phyloP scores from a whole-genome alignment of 345 rosid species.

The Lumnitzera littorea region DNA sequence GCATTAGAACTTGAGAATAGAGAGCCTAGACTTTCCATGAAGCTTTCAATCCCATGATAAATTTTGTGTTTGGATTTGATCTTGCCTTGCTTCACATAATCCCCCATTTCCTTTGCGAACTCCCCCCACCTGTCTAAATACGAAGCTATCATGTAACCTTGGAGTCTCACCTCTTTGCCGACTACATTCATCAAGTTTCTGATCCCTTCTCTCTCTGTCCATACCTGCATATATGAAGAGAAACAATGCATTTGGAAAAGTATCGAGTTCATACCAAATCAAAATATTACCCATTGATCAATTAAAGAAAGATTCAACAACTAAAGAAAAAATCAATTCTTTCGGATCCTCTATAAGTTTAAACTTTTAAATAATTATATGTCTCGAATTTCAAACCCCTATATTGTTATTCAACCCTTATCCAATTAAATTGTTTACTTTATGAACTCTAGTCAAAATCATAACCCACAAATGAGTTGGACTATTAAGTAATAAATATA shows the following conservation, averaged over 20 bases:
- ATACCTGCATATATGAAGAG: slow-evolving; percentile 15
- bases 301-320: too few relatives aligned
- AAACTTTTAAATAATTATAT: too few relatives aligned
- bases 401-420: too few relatives aligned
- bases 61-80: slow-evolving; percentile 21
- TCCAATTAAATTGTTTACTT: too few relatives aligned
- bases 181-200: slow-evolving; percentile 36
- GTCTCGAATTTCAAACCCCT: too few relatives aligned
- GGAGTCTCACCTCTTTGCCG: slow-evolving; percentile 40
- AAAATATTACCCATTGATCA: too few relatives aligned
- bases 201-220: slow-evolving; percentile 38
- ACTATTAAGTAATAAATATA: too few relatives aligned
- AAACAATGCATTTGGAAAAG: background rate
- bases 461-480: too few relatives aligned
- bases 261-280: background rate
- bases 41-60: slow-evolving; percentile 31
- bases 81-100: slow-evolving; percentile 24
- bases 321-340: too few relatives aligned
- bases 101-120: slow-evolving; percentile 24
- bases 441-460: too few relatives aligned
- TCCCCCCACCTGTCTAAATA: slow-evolving; percentile 20
- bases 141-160: slow-evolving; percentile 32
- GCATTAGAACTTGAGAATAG: slow-evolving; percentile 31
- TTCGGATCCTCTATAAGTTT: too few relatives aligned
- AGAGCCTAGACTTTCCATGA: slow-evolving; percentile 29